Conservation (phyloP, 345 rosid genomes). For the Eucalyptus polyanthemos region DNA sequence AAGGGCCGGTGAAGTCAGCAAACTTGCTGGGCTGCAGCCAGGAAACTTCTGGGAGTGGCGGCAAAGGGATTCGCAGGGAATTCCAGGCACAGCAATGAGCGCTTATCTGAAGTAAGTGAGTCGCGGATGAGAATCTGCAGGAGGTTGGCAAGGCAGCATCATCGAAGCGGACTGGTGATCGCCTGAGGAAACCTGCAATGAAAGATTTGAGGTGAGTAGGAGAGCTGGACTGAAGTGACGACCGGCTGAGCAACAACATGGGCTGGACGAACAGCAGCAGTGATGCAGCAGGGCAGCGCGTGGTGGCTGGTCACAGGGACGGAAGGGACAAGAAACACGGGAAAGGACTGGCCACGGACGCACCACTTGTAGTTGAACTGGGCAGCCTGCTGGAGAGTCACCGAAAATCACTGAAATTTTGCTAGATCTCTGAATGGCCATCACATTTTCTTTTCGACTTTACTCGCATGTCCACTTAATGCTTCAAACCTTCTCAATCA, state of each 20-base stretch:
- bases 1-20: background rate
- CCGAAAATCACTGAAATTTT: background rate
- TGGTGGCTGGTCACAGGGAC: background rate
- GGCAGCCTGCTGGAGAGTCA: background rate
- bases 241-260: background rate
- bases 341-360: background rate
- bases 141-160: accelerated
- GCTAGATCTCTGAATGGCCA: background rate
- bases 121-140: accelerated
- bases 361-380: background rate
- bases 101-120: background rate
- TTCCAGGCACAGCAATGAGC: background rate
- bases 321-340: background rate
- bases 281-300: background rate
- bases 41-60: background rate
- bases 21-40: background rate
- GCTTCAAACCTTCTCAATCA: background rate
- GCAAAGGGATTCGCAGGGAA: background rate
- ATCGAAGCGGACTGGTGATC: background rate
- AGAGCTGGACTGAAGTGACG: background rate
- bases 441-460: background rate
- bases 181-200: background rate
- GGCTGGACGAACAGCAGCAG: background rate
- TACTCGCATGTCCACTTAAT: background rate
- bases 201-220: background rate